phyloP scores from a whole-genome alignment of 768 basidiomycete genomes.

The Serendipita sp. region DNA sequence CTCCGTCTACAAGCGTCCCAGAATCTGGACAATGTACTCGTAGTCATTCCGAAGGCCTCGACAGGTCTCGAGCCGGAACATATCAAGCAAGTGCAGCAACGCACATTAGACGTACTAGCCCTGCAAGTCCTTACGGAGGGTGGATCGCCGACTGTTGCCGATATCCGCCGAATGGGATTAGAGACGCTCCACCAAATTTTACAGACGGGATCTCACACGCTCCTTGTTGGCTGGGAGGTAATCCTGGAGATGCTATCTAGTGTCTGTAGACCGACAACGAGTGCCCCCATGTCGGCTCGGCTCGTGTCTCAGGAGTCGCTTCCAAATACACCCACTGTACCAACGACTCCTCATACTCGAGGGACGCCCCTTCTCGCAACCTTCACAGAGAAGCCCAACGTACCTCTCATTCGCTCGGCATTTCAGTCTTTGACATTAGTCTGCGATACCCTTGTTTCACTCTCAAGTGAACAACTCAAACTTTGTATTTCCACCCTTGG shows the following conservation, averaged over 20 bases:
- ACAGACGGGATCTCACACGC: conserved; percentile 79
- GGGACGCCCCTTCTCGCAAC: conserved; percentile 32
- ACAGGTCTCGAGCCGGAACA: conserved; percentile 33
- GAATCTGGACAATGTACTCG: conserved; percentile 69
- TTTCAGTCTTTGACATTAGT: conserved; percentile 90
- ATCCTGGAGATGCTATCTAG: conserved; percentile 87
- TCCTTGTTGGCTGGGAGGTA: conserved; percentile 83
- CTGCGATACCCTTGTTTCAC: conserved; percentile 75
- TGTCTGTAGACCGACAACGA: conserved; percentile 49
- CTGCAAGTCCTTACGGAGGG: conserved; percentile 46
- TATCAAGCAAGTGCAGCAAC: conserved; percentile 57
- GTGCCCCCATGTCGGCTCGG: conserved; percentile 18
- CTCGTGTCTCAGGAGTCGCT: conserved; percentile 13
- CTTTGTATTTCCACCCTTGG: conserved; percentile 83
- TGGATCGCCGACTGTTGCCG: conserved; percentile 35
- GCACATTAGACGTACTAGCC: conserved; percentile 71
- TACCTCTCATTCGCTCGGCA: conserved; percentile 68
- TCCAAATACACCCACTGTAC: conserved; percentile 22
- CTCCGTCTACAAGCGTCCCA: conserved; percentile 84
- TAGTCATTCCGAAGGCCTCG: conserved; percentile 58
- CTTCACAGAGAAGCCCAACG: conserved; percentile 54
- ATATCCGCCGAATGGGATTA: conserved; percentile 74
- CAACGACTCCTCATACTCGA: conserved; percentile 23
- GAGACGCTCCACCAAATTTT: conserved; percentile 83
- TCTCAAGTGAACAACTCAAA: conserved; percentile 67